Conservation (phyloP, 345 rosid species). For the Salix brachista region DNA sequence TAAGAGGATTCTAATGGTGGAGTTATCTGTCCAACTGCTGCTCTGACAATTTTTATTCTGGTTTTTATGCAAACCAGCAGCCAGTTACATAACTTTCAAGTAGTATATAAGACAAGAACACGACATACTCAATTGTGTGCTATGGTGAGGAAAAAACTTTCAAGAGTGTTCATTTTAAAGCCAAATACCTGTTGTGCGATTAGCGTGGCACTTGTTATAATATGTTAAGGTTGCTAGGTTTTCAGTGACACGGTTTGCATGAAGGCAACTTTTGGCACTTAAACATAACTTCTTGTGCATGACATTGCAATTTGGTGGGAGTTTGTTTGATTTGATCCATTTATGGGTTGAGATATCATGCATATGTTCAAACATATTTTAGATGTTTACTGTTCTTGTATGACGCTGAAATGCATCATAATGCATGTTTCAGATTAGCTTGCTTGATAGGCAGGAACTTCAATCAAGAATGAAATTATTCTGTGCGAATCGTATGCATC, state of each 20-base stretch:
- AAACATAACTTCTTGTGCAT: neutral
- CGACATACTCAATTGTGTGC: too few relatives aligned
- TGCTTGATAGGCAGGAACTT: constrained; percentile 81
- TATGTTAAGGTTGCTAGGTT: too few relatives aligned
- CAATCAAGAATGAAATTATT: constrained; percentile 59
- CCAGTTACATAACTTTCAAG: neutral
- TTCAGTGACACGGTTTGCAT: too few relatives aligned
- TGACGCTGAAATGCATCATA: constrained; percentile 3
- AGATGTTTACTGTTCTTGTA: neutral
- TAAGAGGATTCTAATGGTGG: neutral
- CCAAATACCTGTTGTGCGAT: too few relatives aligned
- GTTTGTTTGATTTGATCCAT: neutral
- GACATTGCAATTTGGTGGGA: too few relatives aligned
- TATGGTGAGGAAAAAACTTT: too few relatives aligned
- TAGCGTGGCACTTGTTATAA: too few relatives aligned
- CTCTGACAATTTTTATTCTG: neutral
- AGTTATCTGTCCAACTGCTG: neutral
- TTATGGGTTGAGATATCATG: neutral
- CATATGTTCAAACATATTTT: neutral
- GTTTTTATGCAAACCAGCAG: neutral
- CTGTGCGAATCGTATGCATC: constrained; percentile 59
- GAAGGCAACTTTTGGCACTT: too few relatives aligned
- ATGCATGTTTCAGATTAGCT: constrained; percentile 49
- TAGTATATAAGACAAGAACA: too few relatives aligned
- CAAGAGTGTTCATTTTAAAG: too few relatives aligned